phyloP scores from a whole-genome alignment of 83 land plant species.

The Isoetes engelmannii region DNA sequence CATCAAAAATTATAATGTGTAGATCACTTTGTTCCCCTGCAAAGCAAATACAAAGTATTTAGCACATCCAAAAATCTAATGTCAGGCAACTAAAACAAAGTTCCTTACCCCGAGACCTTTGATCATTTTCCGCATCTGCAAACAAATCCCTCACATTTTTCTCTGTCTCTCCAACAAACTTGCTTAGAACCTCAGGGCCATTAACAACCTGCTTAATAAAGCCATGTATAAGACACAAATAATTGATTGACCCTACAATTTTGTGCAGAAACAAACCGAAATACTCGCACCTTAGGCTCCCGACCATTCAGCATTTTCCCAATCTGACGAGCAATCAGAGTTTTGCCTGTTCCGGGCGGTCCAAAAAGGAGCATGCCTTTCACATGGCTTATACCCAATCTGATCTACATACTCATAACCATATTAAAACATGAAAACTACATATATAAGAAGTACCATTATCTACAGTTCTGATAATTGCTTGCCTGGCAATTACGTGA shows the following conservation, averaged over 20 bases:
- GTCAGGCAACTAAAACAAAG: background rate
- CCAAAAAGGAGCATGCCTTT: constrained; percentile 83
- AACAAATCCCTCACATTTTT: constrained; percentile 96
- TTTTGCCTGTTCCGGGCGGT: constrained; percentile 37
- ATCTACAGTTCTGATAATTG: background rate
- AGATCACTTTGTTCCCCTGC: constrained; percentile 93
- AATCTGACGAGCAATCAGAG: constrained; percentile 65
- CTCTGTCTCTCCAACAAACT: constrained; percentile 98
- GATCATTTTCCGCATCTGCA: constrained; percentile 99
- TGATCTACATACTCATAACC: constrained; percentile 10
- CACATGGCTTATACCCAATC: constrained; percentile 91
- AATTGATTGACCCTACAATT: background rate
- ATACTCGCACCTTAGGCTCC: constrained; percentile 76
- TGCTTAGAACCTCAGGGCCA: constrained; percentile 98
- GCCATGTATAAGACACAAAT: background rate
- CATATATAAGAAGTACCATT: background rate
- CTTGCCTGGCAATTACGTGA: constrained; percentile 74
- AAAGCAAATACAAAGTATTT: background rate
- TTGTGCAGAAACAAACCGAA: background rate
- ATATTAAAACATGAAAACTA: background rate
- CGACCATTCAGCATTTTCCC: constrained; percentile 91
- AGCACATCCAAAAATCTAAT: background rate
- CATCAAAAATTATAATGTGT: constrained; percentile 97
- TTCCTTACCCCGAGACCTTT: constrained; percentile 55
- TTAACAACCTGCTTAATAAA: constrained; percentile 67